Evolutionary conservation across 129 eudicot species (phyloP), one percentile per base, ranked within the genome.

Genomic region (Flaveria bidentis): DNA sequence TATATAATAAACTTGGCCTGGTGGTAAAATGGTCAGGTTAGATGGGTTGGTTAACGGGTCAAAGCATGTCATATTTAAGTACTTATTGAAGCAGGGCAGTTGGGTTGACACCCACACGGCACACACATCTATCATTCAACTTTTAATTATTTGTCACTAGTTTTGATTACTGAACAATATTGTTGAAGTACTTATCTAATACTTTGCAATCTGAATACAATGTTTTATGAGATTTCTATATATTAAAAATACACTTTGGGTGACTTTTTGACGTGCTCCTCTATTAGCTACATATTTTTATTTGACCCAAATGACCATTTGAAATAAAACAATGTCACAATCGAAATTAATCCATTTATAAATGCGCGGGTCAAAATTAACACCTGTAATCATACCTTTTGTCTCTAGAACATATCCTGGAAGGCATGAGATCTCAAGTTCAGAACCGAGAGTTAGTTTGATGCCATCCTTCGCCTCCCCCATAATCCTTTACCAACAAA

Each of bases 391-490:
- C 46, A 62, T 83, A 88, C 96, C 96, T 82, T 79, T 90, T 77
- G 89, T 86, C 82, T 90, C 91, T 80, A 90, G 88, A 67, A 82
- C 71, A 74, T 80, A 84, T 63, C 93, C 96, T 12, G 93, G 90
- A 82, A 82, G 93, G 86, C 91, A 86, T 36, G 89, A 69, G 51
- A 88, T 86, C 81, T 90, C 91, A 69, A 90, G 84, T 50, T 82
- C 77, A 2, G 93, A 90, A 72, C 92, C 93, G 51, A 73, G 80
- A 64, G 84, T 72, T 69, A 86, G 86, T 82, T 86, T 86, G 73
- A 90, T 82, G 79, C 86, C 96, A 78, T 88, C 91, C 11, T 84
- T 75, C 61, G 89, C 91, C 77, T 84, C 91, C 69, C 89, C 88
- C 89, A 86, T 80, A 45, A 90, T 60, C 88, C 91, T 88, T 76